Percentiles rank a stretch among this genome's conserved stretches.
These are phyloP conservation scores for Coemansia sp. DNA, from an alignment of 192 early-diverging fungal genomes.

Conservation along the genomic window DNA sequence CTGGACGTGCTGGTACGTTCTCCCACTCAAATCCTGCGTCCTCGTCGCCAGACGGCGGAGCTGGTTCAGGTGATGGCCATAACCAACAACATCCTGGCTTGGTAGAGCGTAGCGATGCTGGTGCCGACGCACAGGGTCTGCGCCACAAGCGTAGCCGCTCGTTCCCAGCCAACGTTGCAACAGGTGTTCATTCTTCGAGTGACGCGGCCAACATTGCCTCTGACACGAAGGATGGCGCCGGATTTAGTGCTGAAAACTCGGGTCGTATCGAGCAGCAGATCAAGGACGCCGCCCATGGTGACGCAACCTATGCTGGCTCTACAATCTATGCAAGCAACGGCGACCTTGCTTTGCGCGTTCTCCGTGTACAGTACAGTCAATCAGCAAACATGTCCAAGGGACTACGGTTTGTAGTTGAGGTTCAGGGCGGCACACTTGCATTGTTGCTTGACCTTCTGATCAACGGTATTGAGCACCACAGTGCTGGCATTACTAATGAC, in stretches of 20 bases:
- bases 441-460: conserved; percentile 58
- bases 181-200: conserved; percentile 5
- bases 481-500: conserved; percentile 41
- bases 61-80: background rate
- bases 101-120: background rate
- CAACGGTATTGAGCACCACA: conserved; percentile 55
- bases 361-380: conserved; percentile 43
- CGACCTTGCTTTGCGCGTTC: conserved; percentile 40
- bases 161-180: conserved; percentile 25
- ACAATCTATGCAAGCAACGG: conserved; percentile 45
- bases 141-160: conserved; percentile 51
- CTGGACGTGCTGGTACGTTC: conserved; percentile 43
- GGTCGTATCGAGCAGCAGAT: conserved; percentile 30
- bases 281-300: conserved; percentile 30
- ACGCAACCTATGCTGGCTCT: conserved; percentile 37
- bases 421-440: conserved; percentile 62
- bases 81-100: background rate
- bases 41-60: conserved; percentile 1
- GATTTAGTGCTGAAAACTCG: background rate
- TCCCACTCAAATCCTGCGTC: conserved; percentile 15
- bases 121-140: conserved; percentile 16
- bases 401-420: conserved; percentile 52
- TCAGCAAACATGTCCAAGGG: background rate
- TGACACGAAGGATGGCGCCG: conserved; percentile 5
- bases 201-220: conserved; percentile 1